Evolutionary conservation across 768 basidiomycete genomes (phyloP).

Genomic region (Suillus subluteus): DNA sequence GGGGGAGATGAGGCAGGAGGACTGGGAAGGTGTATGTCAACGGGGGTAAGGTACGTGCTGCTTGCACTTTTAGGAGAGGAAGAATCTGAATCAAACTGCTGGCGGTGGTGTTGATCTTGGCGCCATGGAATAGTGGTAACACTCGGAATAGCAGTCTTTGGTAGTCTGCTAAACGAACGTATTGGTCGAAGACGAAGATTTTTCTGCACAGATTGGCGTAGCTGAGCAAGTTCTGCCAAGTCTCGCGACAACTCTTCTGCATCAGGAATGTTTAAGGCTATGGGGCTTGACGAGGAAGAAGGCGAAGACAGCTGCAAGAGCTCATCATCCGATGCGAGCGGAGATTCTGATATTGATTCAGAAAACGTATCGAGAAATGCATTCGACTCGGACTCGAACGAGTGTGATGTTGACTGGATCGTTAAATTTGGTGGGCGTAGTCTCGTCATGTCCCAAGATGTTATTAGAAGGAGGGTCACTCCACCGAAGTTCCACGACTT

Average conservation of each 20-base stretch:
- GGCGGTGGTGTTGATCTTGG: constrained; percentile 15
- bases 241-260: constrained; percentile 69
- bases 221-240: constrained; percentile 65
- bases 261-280: constrained; percentile 24
- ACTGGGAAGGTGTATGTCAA: constrained; percentile 35
- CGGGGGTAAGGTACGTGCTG: constrained; percentile 58
- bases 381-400: constrained; percentile 41
- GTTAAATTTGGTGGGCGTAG: constrained; percentile 57
- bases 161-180: constrained; percentile 56
- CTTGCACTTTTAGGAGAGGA: constrained; percentile 49
- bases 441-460: constrained; percentile 35
- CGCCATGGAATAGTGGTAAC: neutral
- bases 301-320: constrained; percentile 32
- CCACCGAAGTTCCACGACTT: neutral
- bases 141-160: constrained; percentile 41
- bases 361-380: constrained; percentile 37
- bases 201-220: constrained; percentile 72
- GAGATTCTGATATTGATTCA: constrained; percentile 7
- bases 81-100: constrained; percentile 19
- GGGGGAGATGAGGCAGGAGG: constrained; percentile 26
- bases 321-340: constrained; percentile 31
- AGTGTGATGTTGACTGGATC: constrained; percentile 34
- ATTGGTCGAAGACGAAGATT: constrained; percentile 83
- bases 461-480: neutral
- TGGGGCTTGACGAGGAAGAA: constrained; percentile 29